Evolutionary conservation across 305 asterid species (phyloP).

Genomic region (Solanum hybrid): DNA sequence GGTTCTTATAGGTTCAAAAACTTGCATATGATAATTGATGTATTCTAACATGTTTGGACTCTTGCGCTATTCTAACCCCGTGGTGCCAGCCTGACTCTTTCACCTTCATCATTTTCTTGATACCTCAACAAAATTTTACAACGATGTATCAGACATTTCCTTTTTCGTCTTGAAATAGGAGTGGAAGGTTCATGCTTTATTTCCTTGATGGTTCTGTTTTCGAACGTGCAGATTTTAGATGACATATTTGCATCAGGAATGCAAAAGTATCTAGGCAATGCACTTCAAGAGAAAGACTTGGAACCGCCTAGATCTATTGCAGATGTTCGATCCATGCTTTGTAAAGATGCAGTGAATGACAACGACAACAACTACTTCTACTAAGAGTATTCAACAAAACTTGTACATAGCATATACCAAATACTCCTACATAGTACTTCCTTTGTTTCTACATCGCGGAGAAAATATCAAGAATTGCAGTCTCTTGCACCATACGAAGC

Average conservation of each 20-base stretch:
- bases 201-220: neutral
- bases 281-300: constrained; percentile 62
- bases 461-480: neutral
- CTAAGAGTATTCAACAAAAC: constrained; percentile 11
- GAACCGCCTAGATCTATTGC: constrained; percentile 72
- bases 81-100: neutral
- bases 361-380: constrained; percentile 57
- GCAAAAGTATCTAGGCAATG: constrained; percentile 74
- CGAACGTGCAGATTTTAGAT: constrained; percentile 47
- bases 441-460: neutral
- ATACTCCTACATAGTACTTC: neutral
- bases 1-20: neutral
- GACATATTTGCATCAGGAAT: constrained; percentile 80
- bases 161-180: neutral
- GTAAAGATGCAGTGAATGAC: constrained; percentile 59
- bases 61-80: neutral
- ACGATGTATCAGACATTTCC: neutral
- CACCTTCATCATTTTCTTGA: neutral
- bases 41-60: neutral
- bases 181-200: neutral
- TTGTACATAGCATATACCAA: neutral
- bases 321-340: constrained; percentile 88
- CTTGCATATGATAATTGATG: neutral
- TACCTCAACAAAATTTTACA: neutral
- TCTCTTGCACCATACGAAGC: neutral